Conservation (phyloP, 106 monocot species). For the Allium sativum region DNA sequence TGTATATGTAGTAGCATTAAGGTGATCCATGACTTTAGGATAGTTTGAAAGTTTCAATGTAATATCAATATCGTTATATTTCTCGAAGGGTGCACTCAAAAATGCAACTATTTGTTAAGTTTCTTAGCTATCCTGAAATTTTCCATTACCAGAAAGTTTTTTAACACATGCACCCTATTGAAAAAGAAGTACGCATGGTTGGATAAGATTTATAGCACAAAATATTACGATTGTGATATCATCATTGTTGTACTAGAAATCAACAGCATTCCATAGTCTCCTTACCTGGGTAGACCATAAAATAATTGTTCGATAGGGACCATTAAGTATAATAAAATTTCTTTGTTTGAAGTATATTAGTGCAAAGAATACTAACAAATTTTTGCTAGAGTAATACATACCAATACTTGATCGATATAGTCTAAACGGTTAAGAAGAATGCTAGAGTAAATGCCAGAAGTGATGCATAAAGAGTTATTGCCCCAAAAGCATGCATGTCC, state of each 20-base stretch:
- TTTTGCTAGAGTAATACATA: conserved; percentile 17
- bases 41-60: conserved; percentile 90
- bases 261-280: background rate
- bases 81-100: conserved; percentile 86
- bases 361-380: background rate
- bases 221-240: background rate
- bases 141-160: conserved; percentile 83
- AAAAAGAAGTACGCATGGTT: background rate
- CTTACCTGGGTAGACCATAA: background rate
- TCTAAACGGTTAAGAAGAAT: conserved; percentile 94
- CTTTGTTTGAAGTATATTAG: background rate
- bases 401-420: conserved; percentile 95
- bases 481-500: conserved; percentile 85
- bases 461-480: conserved; percentile 74
- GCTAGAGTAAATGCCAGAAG: conserved; percentile 89
- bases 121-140: conserved; percentile 74
- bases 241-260: background rate
- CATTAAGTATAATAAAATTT: background rate
- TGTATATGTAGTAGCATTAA: conserved; percentile 81
- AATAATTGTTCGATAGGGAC: background rate
- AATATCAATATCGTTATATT: conserved; percentile 87
- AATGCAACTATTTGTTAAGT: conserved; percentile 93
- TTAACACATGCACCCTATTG: conserved; percentile 77
- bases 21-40: conserved; percentile 82
- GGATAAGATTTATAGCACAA: background rate